Evolutionary conservation across 371 early-diverging fungal genomes (phyloP), one percentile per base, ranked within the genome.

Genomic region (Syncephalastrum sp.): DNA sequence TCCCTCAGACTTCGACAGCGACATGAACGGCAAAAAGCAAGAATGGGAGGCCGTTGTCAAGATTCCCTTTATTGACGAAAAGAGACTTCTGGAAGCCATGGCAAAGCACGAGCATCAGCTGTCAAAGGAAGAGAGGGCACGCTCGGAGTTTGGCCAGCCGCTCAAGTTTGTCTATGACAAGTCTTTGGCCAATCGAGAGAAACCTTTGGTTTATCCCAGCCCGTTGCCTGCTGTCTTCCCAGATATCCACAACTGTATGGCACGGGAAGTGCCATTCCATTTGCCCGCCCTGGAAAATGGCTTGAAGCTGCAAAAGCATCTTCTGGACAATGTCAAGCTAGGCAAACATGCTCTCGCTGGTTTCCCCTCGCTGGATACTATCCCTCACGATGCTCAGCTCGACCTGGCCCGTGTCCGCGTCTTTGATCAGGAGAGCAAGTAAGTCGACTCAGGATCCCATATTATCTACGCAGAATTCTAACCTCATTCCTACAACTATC

Each of bases 11-110:
- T 96, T 99, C 70, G 84, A 88, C 1, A 77, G 91, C 46, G 99
- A 99, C 68, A 81, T 95, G 87, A 99, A 99, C 72, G 99, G 99
- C 54, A 99, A 99, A 76, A 93, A 95, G 70, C 89, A 91, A 71
- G 85, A 91, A 3, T 99, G 99, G 99, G 98, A 99, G 74, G 97
- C 95, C 6, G 90, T 98, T 25, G 95, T 94, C 15, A 82, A 91
- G 57, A 89, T 98, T 52, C 94, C 97, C 5, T 98, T 97, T 63
- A 95, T 98, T 54, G 96, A 98, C 53, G 88, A 93, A 63, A 74
- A 84, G 21, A 82, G 96, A 52, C 75, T 98, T 33, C 68, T 93
- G 53, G 68, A 78, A 6, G 97, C 97, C 1, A 88, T 98, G 87
- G 67, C 75, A 52, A 70, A 82, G n/a, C 64, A 77, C 25, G 90